phyloP scores from a whole-genome alignment of 164 flowering plant species.

The Stephania cephalantha region DNA sequence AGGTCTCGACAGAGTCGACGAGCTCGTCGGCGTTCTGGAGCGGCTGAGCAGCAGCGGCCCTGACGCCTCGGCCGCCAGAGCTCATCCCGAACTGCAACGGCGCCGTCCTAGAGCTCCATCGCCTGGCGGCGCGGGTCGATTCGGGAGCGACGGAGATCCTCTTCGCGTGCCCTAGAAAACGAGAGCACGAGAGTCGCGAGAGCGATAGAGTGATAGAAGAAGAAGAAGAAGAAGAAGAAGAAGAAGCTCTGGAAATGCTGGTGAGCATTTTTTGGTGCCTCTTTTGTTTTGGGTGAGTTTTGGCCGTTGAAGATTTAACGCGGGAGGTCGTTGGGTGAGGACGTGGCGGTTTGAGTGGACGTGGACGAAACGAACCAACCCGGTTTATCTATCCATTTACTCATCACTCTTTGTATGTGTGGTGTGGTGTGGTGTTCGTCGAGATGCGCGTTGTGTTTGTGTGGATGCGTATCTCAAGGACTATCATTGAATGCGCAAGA shows the following conservation, averaged over 20 bases:
- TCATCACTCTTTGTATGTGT: too few species aligned
- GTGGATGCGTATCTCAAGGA: too few species aligned
- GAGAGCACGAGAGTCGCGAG: slow-evolving; percentile 7
- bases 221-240: slow-evolving; percentile 6
- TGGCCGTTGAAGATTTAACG: background rate
- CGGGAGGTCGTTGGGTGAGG: background rate
- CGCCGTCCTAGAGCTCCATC: slow-evolving; percentile 32
- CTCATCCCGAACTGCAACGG: background rate
- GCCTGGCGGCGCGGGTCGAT: background rate
- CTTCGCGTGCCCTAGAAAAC: slow-evolving; percentile 11
- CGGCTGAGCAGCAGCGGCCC: slow-evolving; percentile 68
- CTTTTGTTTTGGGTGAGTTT: background rate
- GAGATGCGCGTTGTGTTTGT: too few species aligned
- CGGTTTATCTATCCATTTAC: too few species aligned
- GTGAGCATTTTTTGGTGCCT: slow-evolving; percentile 20
- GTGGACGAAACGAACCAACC: background rate
- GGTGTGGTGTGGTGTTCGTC: too few species aligned
- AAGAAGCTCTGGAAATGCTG: slow-evolving; percentile 15
- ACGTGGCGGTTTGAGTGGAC: slow-evolving; percentile 6
- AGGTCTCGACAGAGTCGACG: slow-evolving; percentile 91
- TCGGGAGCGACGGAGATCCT: slow-evolving; percentile 5
- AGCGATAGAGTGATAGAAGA: slow-evolving; percentile 1
- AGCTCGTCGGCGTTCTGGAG: slow-evolving; percentile 74
- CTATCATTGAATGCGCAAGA: too few species aligned
- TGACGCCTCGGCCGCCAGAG: slow-evolving; percentile 10